A percentile compares a stretch with the other conserved stretches of the same genome.
These are phyloP conservation scores for Saturnispora zaruensis DNA, from an alignment of 805 yeast species.

Conservation along the genomic window DNA sequence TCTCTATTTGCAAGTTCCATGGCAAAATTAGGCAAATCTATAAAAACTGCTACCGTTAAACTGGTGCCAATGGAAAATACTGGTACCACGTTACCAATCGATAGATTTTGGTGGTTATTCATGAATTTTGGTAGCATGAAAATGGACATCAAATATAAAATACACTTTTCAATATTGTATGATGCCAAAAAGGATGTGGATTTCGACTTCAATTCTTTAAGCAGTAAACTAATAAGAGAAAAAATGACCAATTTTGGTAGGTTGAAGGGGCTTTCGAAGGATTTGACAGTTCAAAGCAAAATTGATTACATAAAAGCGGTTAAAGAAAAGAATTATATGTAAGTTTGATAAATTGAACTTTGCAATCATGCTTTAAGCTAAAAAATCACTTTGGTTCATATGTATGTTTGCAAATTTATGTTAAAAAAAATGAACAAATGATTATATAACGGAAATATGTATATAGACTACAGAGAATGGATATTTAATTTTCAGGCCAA, in stretches of 20 bases:
- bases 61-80: slow-evolving; percentile 31
- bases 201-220: not conserved
- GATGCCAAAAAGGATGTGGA: not conserved
- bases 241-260: slow-evolving; percentile 38
- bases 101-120: slow-evolving; percentile 9
- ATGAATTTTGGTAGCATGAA: slow-evolving; percentile 12
- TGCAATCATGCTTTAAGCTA: not conserved
- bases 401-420: not conserved
- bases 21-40: slow-evolving; percentile 21
- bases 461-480: not conserved
- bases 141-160: slow-evolving; percentile 16
- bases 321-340: slow-evolving; percentile 8
- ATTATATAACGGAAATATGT: not conserved
- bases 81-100: slow-evolving; percentile 27
- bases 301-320: slow-evolving; percentile 28
- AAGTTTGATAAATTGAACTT: not conserved
- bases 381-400: not conserved
- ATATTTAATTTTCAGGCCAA: slow-evolving; percentile 18
- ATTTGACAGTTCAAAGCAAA: slow-evolving; percentile 37
- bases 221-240: slow-evolving; percentile 17
- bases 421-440: not conserved
- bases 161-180: slow-evolving; percentile 16
- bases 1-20: slow-evolving; percentile 9
- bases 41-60: slow-evolving; percentile 29
- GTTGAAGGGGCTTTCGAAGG: slow-evolving; percentile 39